Percentiles rank a stretch among this genome's conserved stretches.
phyloP scores from a whole-genome alignment of 345 rosid species.

The Chamaenerion angustifolium region DNA sequence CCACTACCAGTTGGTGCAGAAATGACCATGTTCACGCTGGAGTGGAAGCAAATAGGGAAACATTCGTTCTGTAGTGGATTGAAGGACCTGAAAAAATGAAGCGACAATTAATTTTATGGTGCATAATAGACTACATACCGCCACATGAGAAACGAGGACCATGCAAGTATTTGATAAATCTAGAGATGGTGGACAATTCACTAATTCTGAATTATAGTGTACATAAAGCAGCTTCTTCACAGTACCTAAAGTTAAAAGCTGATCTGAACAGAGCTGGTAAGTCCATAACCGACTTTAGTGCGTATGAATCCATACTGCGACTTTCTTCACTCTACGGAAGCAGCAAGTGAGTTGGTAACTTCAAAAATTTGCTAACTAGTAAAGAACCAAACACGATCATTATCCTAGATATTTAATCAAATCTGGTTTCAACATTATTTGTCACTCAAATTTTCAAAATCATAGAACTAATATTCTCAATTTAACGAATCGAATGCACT shows the following conservation, averaged over 20 bases:
- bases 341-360: too few relatives aligned
- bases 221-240: too few relatives aligned
- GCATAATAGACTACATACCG: background rate
- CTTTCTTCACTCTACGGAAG: background rate
- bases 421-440: too few relatives aligned
- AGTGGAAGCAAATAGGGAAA: slow-evolving; percentile 66
- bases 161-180: too few relatives aligned
- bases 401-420: too few relatives aligned
- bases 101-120: background rate
- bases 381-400: too few relatives aligned
- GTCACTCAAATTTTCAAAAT: too few relatives aligned
- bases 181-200: background rate
- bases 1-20: slow-evolving; percentile 99
- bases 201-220: background rate
- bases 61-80: slow-evolving; percentile 96
- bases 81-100: slow-evolving; percentile 44
- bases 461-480: too few relatives aligned
- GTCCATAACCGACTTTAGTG: slow-evolving; percentile 66
- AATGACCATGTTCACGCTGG: slow-evolving; percentile 80
- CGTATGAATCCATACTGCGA: slow-evolving; percentile 45
- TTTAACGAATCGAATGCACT: too few relatives aligned
- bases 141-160: slow-evolving; percentile 8
- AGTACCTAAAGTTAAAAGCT: slow-evolving; percentile 61
- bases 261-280: slow-evolving; percentile 61
- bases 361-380: too few relatives aligned